phyloP scores from a whole-genome alignment of 192 early-diverging fungal species.

The Umbelopsis sp. region DNA sequence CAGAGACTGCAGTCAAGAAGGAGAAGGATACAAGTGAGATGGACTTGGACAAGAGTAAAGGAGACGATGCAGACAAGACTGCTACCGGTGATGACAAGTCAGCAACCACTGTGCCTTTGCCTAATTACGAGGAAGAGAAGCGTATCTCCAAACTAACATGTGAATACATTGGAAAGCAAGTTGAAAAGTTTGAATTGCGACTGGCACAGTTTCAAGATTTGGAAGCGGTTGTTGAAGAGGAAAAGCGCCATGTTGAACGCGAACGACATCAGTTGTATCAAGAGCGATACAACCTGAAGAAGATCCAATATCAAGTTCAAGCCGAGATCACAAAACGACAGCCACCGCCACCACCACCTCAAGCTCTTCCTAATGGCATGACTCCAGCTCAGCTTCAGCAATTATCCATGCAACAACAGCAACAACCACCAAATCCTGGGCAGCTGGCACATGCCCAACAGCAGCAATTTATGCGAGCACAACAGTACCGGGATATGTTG shows the following conservation, averaged over 20 bases:
- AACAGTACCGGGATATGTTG: slow-evolving; percentile 5
- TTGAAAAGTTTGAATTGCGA: slow-evolving; percentile 82
- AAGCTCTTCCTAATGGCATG: slow-evolving; percentile 10
- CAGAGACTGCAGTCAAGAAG: slow-evolving; percentile 18
- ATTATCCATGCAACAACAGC: slow-evolving; percentile 2
- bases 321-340: slow-evolving; percentile 25
- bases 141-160: slow-evolving; percentile 70
- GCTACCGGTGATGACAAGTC: slow-evolving; percentile 40
- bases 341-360: slow-evolving; percentile 1
- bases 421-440: background rate
- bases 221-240: slow-evolving; percentile 80
- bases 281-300: slow-evolving; percentile 58
- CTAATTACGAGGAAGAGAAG: slow-evolving; percentile 79
- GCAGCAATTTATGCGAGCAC: slow-evolving; percentile 5
- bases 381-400: slow-evolving; percentile 21
- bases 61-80: background rate
- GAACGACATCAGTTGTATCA: slow-evolving; percentile 64
- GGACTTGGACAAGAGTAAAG: slow-evolving; percentile 37
- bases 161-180: slow-evolving; percentile 78
- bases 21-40: slow-evolving; percentile 12
- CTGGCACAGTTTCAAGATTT: slow-evolving; percentile 89
- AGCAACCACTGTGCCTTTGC: slow-evolving; percentile 75
- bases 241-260: slow-evolving; percentile 78
- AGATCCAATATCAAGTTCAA: slow-evolving; percentile 45
- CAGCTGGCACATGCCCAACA: slow-evolving; percentile 5